Percentiles rank a stretch among this genome's conserved stretches.
Conservation (phyloP, 192 early-diverging fungal genomes). For the Entomortierella beljakovae region DNA sequence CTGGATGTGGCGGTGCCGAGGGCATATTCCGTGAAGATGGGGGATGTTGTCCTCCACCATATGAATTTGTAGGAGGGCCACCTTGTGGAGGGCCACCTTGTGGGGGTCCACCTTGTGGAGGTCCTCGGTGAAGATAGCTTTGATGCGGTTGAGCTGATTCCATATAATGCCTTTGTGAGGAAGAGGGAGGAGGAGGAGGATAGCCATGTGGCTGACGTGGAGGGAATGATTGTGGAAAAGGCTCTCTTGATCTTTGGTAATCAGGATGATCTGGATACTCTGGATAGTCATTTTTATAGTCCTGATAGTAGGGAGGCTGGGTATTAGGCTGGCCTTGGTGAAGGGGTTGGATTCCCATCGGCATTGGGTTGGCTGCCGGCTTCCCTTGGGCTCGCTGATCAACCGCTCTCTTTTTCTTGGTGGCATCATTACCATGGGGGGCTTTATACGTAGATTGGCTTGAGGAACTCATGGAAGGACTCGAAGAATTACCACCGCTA, state of each 20-base stretch:
- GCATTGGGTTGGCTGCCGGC: background rate
- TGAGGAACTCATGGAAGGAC: background rate
- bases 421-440: background rate
- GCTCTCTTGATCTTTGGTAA: conserved; percentile 8
- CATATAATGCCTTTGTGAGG: conserved; percentile 1
- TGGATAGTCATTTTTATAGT: background rate
- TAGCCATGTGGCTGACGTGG: conserved; percentile 6
- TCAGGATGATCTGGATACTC: conserved; percentile 5
- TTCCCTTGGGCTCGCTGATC: background rate
- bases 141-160: conserved; percentile 2
- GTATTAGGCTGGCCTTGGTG: background rate
- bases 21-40: background rate
- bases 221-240: too few species aligned
- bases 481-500: background rate
- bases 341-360: background rate
- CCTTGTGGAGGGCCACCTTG: background rate
- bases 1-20: background rate
- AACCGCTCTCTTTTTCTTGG: conserved; percentile 8
- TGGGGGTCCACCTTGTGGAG: background rate
- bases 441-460: conserved; percentile 1
- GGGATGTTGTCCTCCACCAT: background rate
- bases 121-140: background rate
- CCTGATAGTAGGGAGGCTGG: background rate
- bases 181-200: conserved; percentile 11
- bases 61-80: too few species aligned